A percentile compares a stretch with the other conserved stretches of the same genome.
Conservation (phyloP, 1,284 basidiomycete species). For the Cystobasidium pallidum region DNA sequence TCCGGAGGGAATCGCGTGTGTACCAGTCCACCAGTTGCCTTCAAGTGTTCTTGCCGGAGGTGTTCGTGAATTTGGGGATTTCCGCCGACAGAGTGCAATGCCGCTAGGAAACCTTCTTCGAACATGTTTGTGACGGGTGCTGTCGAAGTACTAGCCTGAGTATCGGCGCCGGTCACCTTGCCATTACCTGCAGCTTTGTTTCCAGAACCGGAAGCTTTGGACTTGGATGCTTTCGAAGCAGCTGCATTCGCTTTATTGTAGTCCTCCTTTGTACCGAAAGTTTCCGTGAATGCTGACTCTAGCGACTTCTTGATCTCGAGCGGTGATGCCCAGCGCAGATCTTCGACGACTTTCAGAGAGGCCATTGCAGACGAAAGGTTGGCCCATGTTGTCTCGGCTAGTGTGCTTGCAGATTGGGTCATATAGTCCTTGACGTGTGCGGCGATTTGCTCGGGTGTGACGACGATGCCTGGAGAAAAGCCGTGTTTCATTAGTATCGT, state of each 20-base stretch:
- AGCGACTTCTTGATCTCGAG: constrained; percentile 86
- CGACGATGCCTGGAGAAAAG: constrained; percentile 68
- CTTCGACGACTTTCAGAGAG: constrained; percentile 69
- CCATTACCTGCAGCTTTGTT: constrained; percentile 60
- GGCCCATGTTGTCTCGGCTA: constrained; percentile 66
- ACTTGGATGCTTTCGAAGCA: constrained; percentile 67
- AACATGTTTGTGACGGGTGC: constrained; percentile 72
- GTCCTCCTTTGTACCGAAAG: constrained; percentile 72
- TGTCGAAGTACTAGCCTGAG: constrained; percentile 49
- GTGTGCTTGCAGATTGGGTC: constrained; percentile 52
- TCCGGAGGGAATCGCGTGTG: constrained; percentile 98
- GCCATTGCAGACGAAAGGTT: constrained; percentile 72
- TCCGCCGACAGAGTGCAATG: constrained; percentile 89
- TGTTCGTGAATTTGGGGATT: constrained; percentile 84
- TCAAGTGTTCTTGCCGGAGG: constrained; percentile 80
- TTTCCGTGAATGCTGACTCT: constrained; percentile 73
- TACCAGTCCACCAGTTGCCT: constrained; percentile 78
- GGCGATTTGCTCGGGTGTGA: constrained; percentile 73
- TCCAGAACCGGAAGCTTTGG: constrained; percentile 5
- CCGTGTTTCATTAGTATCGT: not conserved
- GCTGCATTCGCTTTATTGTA: constrained; percentile 56
- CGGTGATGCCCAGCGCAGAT: constrained; percentile 85
- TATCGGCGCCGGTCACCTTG: constrained; percentile 60
- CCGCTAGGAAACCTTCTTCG: constrained; percentile 90
- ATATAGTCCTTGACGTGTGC: constrained; percentile 68